Base-by-base conservation (phyloP, 179 eudicot species). In the Beta corolliflora region DNA sequence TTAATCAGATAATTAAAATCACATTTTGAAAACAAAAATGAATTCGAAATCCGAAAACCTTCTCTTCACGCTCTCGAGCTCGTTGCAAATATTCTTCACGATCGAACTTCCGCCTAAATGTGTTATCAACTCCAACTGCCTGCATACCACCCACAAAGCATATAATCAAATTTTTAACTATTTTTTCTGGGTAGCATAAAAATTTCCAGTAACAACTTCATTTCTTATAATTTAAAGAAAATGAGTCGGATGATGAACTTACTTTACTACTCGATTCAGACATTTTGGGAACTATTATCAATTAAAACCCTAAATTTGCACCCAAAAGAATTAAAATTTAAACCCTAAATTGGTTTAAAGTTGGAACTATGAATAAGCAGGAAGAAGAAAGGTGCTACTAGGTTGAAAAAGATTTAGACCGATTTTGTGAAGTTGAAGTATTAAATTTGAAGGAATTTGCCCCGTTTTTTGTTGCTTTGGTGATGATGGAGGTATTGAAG, bases 51-150 rank as follows among this genome's bases (percentile, higher is more conserved):
- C 50, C 18, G 63, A 19, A 52, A 64, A 93, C 99, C 94, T 90
- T 90, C 78, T 90, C 93, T 86, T 95, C 99, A n/a, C 99, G 97
- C 79, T 88, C 90, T 1, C 98, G 94, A 85, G 99, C 99, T 41
- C 98, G 91, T 83, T 95, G 90, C 63, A 92, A 75, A 79, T 90
- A 94, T 88, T 94, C 99, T 76, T 95, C 99, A 36, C 89, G 87
- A 75, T 95, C 98, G 81, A 95, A 95, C 83, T 95, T 95, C 83
- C 87, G 87, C 72, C 99, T 77, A 81, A 92, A 95, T 21, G 99
- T 95, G 78, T 95, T 95, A 84, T 95, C 99, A 69, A 95, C 88
- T 83, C 99, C 99, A 81, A 66, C 97, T 29, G 86, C 89, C 98
- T 93, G 80, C 67, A 76, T 45, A 46, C 52, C 55, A 79, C 69